Percentiles rank a stretch among this genome's conserved stretches.
phyloP scores from a whole-genome alignment of 2,329 filamentous ascomycete species.

The Botrytis tulipae region DNA sequence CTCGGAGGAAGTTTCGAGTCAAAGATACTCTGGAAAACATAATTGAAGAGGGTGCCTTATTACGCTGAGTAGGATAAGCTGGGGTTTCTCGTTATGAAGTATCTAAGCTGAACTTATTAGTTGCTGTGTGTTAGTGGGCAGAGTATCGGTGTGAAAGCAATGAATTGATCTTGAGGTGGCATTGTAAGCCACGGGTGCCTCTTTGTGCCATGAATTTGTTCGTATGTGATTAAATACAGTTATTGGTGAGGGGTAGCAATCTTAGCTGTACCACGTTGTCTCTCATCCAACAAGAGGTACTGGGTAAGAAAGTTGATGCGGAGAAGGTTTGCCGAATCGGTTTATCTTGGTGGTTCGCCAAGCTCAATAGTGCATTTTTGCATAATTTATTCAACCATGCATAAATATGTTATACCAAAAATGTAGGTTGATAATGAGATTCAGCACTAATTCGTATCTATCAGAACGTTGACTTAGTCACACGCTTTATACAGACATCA shows the following conservation, averaged over 20 bases:
- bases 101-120: neutral
- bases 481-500: conserved; percentile 67
- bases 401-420: neutral
- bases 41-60: neutral
- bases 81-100: neutral
- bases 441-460: neutral
- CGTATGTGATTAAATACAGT: neutral
- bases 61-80: neutral
- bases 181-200: neutral
- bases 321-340: neutral
- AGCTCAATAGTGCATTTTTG: neutral
- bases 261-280: neutral
- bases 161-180: neutral
- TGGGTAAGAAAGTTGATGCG: neutral
- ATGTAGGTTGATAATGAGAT: neutral
- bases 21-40: neutral
- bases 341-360: neutral
- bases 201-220: neutral
- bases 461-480: neutral
- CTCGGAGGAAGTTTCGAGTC: neutral
- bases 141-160: conserved; percentile 1
- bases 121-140: neutral
- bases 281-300: conserved; percentile 1
- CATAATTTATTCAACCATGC: neutral
- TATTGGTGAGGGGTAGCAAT: neutral